Base-by-base conservation (phyloP, 208 protist genomes). In the Herpetomonas samuelpessoai region DNA sequence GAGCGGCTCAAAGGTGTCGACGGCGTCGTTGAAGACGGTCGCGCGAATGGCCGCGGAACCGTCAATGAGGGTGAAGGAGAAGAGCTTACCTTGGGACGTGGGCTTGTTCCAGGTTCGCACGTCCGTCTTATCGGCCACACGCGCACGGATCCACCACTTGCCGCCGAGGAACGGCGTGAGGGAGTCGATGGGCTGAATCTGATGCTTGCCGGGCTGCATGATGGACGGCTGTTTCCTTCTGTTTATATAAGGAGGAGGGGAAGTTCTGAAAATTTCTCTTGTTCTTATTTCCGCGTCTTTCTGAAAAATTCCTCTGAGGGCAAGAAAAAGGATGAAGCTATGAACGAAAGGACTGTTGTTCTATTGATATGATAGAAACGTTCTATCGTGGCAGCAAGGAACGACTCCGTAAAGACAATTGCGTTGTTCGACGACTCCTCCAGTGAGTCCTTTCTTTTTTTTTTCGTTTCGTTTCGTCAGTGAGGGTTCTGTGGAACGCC, bases 71-170 rank as follows among this genome's bases (percentile, higher is more conserved):
- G 92, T 97, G 55, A 95, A 92, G 35, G 90, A 95, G 54, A 95
- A 93, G 27, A 97, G 76, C 70, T 95, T 96, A 25, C 92, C 92
- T 67, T 93, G 79, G n/a, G 87, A 91, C 2, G 73, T 89, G 14
- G 92, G 86, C 62, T 97, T 97, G 66, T 91, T 92, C 90, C 92
- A 97, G 22, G 88, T 96, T 39, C 92, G 85, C n/a, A 96, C 66
- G 67, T 92, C 81, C 1, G 68, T 88, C 76, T 94, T 96, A 74
- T 97, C 92, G 6, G 86, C 89, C 22, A 97, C 90, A 30, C 92
- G 87, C 1, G 90, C 92, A 24, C 86, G 75, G 48, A 97, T 96
- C 76, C 82, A 93, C 92, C 90, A 96, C 74, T 91, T 86, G 12
- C 83, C 80, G 22, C 85, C 88, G 10, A 95, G 57, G 44, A 96